Evolutionary conservation across 148 eudicot species (phyloP), one percentile per base, ranked within the genome.

Genomic region (Rhododendron mucronatum): DNA sequence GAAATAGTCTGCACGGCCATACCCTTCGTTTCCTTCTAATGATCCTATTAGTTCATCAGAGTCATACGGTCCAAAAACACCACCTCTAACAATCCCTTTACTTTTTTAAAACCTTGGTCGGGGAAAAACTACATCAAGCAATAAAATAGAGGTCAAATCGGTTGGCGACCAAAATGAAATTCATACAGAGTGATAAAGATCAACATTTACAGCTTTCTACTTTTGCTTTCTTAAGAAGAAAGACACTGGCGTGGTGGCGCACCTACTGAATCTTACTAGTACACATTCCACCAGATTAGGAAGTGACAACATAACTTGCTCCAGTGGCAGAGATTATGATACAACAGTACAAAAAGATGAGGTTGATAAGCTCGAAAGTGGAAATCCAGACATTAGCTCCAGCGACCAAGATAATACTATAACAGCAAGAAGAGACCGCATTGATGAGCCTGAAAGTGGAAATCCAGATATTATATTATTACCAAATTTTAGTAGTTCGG

Each of bases 1-100:
- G 89, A 96, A 96, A 88, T 96, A 96, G 89, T 95, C 99, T 78
- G 91, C 99, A 87, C 92, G 95, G 57, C 99, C 99, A 85, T 83
- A 96, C 23, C 98, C 99, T 90, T 96, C 93, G 69, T 95, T 91
- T 82, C 97, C 98, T 92, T 96, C 99, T 35, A 96, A 88, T 1
- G 99, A 96, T 82, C 95, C 97, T 87, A 96, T 89, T 77, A 96
- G 86, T 59, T 90, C 93, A 41, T 92, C 89, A 80, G 95, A 95
- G 83, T 90, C 90, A 84, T 73, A 84, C 33, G 92, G 21, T 26
- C 99, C 99, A 89, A 96, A 96, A 78, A 90, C 94, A 59, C 97
- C 99, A 87, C 93, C 93, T 86, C 91, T 89, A 39, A 96, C 90
- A 89, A 96, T 26, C 88, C 87, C 82, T 95, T 96, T 0, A 94